Percentiles rank a stretch among this genome's conserved stretches.
Evolutionary conservation across 495 filamentous ascomycete genomes (phyloP).

Genomic region (Saxispiralis lemnorum): DNA sequence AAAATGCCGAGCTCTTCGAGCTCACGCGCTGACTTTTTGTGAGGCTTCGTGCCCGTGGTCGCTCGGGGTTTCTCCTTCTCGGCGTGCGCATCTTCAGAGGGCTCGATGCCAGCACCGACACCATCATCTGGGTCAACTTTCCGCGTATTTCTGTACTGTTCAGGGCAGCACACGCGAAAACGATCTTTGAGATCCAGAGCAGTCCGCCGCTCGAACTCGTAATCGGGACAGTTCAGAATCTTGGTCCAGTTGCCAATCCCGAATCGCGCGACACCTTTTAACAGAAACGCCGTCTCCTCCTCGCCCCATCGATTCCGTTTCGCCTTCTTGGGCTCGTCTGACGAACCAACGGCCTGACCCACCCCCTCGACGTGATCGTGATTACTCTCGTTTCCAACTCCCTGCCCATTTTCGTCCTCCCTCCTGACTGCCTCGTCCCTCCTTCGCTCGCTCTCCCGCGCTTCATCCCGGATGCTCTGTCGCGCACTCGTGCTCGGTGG

Average conservation of each 20-base stretch:
- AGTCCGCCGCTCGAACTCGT: conserved; percentile 56
- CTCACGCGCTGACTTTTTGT: conserved; percentile 28
- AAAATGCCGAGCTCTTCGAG: conserved; percentile 39
- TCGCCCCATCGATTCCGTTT: conserved; percentile 49
- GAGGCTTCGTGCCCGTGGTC: neutral
- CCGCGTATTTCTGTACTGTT: conserved; percentile 15
- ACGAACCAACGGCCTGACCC: no score
- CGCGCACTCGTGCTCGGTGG: neutral
- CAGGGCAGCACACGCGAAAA: conserved; percentile 61
- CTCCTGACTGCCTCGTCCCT: no score
- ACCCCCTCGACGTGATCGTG: no score
- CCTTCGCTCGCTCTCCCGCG: no score
- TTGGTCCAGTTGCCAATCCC: conserved; percentile 79
- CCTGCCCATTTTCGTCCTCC: no score
- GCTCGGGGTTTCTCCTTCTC: no score
- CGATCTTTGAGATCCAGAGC: conserved; percentile 73
- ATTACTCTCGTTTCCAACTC: no score
- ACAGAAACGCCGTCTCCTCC: conserved; percentile 59
- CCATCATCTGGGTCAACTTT: neutral
- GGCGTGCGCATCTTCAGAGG: no score
- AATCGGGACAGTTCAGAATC: conserved; percentile 58
- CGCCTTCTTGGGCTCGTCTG: neutral
- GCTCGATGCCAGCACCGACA: no score
- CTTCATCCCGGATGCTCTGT: no score
- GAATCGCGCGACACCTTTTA: conserved; percentile 61